phyloP scores from a whole-genome alignment of 2,329 filamentous ascomycete genomes.

The Ophiocordyceps unilateralis region DNA sequence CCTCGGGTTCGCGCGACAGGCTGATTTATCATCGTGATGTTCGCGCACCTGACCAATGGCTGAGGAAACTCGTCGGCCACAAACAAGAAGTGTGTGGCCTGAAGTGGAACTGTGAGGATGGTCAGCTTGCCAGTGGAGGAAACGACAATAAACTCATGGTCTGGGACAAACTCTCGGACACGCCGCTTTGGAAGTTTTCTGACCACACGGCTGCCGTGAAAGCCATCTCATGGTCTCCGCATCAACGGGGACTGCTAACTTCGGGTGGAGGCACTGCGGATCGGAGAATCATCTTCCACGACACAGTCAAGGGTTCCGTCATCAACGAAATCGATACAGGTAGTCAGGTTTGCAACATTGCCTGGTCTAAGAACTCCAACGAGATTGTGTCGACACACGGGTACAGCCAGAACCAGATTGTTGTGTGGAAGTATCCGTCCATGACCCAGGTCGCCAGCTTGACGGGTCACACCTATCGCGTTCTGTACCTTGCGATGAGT shows the following conservation, averaged over 20 bases:
- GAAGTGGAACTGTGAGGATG: conserved; percentile 93
- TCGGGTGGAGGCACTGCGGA: conserved; percentile 93
- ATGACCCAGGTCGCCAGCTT: conserved; percentile 95
- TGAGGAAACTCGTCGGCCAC: conserved; percentile 75
- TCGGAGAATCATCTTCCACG: conserved; percentile 94
- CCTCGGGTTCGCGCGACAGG: conserved; percentile 84
- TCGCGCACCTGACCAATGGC: conserved; percentile 76
- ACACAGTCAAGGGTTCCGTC: conserved; percentile 66
- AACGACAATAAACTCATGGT: conserved; percentile 99
- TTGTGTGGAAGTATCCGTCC: conserved; percentile 97
- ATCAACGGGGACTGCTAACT: conserved; percentile 85
- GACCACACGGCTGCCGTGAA: conserved; percentile 95
- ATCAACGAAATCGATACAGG: conserved; percentile 89
- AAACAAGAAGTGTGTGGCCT: conserved; percentile 97
- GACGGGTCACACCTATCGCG: conserved; percentile 91
- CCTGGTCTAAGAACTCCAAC: conserved; percentile 95
- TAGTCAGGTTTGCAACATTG: conserved; percentile 95
- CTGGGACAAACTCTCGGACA: conserved; percentile 91
- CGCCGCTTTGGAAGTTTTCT: conserved; percentile 82
- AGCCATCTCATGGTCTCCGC: conserved; percentile 93
- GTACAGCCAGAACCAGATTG: conserved; percentile 95
- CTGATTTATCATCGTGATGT: conserved; percentile 93
- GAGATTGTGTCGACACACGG: conserved; percentile 95
- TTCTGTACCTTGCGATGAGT: conserved; percentile 93
- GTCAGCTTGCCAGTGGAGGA: conserved; percentile 83